Conservation (phyloP, 495 filamentous ascomycete genomes). For the Penicillium manginii region DNA sequence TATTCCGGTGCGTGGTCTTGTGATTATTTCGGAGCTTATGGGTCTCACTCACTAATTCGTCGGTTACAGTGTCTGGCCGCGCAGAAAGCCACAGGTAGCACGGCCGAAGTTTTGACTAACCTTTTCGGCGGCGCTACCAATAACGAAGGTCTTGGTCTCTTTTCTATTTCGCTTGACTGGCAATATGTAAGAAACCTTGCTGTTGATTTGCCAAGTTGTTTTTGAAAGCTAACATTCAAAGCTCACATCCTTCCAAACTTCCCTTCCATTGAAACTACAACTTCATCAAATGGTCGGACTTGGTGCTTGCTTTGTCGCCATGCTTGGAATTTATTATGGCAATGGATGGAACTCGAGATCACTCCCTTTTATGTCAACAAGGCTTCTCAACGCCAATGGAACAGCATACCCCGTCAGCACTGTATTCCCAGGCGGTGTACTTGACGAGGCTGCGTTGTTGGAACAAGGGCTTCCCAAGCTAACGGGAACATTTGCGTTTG, state of each 20-base stretch:
- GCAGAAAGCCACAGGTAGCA: constrained; percentile 31
- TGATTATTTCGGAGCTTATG: background rate
- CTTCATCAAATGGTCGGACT: constrained; percentile 20
- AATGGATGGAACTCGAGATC: constrained; percentile 31
- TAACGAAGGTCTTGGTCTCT: constrained; percentile 55
- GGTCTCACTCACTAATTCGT: background rate
- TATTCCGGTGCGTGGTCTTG: constrained; percentile 43
- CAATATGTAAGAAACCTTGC: constrained; percentile 49
- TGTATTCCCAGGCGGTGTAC: constrained; percentile 39
- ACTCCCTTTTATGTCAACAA: constrained; percentile 36
- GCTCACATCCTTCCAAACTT: constrained; percentile 39
- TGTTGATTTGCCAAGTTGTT: background rate
- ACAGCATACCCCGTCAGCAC: constrained; percentile 30
- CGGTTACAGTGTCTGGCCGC: constrained; percentile 47
- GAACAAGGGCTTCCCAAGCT: constrained; percentile 46
- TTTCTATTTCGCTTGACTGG: constrained; percentile 58
- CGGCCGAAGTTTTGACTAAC: constrained; percentile 35
- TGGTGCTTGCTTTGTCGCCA: constrained; percentile 22
- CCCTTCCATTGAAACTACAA: constrained; percentile 36
- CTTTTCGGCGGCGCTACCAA: constrained; percentile 59
- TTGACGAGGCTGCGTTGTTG: constrained; percentile 35
- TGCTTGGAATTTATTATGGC: constrained; percentile 35
- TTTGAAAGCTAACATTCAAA: constrained; percentile 18
- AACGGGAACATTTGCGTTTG: constrained; percentile 45
- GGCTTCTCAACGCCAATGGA: constrained; percentile 20